A percentile compares a stretch with the other conserved stretches of the same genome.
These are phyloP conservation scores for Oryza officinalis DNA, from an alignment of 176 grass and related monocot genomes.

Conservation along the genomic window DNA sequence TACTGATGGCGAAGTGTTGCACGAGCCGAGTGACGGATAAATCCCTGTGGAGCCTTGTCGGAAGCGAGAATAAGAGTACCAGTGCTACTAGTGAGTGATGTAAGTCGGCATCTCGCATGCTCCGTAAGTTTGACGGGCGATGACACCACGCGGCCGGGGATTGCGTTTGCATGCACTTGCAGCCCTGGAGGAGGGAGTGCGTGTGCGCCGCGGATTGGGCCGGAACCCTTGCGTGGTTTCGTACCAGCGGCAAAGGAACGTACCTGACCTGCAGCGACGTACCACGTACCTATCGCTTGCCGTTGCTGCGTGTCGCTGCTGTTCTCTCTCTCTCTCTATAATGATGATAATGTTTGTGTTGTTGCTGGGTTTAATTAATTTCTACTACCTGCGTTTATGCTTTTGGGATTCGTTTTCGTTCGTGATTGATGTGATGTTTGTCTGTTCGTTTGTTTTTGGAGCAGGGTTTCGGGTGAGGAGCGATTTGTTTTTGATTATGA, in stretches of 20 bases:
- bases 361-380: background rate
- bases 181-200: background rate
- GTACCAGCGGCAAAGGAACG: background rate
- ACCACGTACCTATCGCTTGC: no score
- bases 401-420: background rate
- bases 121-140: slow-evolving; percentile 1
- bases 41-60: background rate
- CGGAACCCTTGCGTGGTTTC: background rate
- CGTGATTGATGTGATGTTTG: background rate
- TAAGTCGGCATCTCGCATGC: background rate
- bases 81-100: background rate
- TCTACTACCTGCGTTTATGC: background rate
- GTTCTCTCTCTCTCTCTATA: background rate
- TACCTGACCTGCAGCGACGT: background rate
- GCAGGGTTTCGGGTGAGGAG: background rate
- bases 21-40: slow-evolving; percentile 1
- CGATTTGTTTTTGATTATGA: background rate
- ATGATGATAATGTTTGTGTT: background rate
- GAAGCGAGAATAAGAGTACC: background rate
- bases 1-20: background rate
- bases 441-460: background rate
- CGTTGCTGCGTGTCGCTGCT: background rate
- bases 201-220: background rate
- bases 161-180: background rate
- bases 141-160: background rate